Evolutionary conservation across 2,329 filamentous ascomycete species (phyloP), one percentile per base, ranked within the genome.

Genomic region (Neonectria faginata): DNA sequence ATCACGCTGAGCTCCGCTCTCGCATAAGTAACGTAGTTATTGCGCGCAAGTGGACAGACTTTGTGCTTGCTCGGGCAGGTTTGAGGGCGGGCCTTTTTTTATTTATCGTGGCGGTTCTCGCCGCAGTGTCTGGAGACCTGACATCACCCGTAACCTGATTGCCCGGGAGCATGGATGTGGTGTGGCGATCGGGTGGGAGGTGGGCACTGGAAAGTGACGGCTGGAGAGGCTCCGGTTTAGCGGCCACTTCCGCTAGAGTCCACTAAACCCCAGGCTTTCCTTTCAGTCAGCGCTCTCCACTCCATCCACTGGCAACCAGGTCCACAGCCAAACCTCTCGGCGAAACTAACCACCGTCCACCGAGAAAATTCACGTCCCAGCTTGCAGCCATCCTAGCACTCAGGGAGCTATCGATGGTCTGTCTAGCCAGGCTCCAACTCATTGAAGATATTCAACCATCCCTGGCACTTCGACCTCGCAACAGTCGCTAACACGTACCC

Each of bases 311-410:
- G 25, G 25, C 12, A 20, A 16, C 20, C 18, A 27, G n/a, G 44
- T 52, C 22, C 33, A 60, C 27, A 22, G 14, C 25, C 50, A 62
- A 62, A 56, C 67, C n/a, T 27, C 31, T 70, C 74, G 74, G 74
- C 67, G 52, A 74, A 76, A 75, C 64, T 65, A 76, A 71, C 65
- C 64, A 66, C 74, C 74, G 70, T 52, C 31, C 31, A 45, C 67
- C 69, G 66, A 58, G 41, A 74, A 76, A 72, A 68, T 73, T 69
- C 59, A 45, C 51, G 53, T 48, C 51, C 45, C 18, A 52, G 52
- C 59, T 39, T 45, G 39, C 22, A 42, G 20, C 27, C 20, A 48
- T 31, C 57, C 25, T 25, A 25, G 25, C 60, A 57, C 29, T 58
- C 33, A 27, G 56, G 57, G 42, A 57, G 20, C 39, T 41, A 22